Conservation (phyloP, 352 stramenopile species). For the Globisporangium irregulare region DNA sequence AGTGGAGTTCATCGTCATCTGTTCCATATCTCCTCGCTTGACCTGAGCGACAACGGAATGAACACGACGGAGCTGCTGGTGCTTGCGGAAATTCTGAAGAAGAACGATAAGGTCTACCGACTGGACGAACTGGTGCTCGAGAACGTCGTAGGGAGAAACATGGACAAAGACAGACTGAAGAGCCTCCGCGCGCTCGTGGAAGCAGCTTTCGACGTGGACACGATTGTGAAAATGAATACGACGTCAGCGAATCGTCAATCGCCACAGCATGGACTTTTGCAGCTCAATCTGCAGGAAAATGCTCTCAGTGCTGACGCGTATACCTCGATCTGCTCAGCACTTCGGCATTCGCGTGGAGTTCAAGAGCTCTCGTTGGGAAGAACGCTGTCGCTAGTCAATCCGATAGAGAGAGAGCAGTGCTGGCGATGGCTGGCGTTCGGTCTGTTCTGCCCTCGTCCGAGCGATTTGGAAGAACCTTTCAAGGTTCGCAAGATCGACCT, state of each 20-base stretch:
- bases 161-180: not conserved
- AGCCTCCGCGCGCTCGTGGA: constrained; percentile 3
- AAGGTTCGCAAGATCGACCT: constrained; percentile 8
- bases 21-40: constrained; percentile 1
- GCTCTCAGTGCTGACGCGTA: not conserved
- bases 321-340: constrained; percentile 8
- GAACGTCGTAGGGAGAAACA: not conserved
- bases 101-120: not conserved
- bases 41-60: constrained; percentile 16
- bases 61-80: not conserved
- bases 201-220: constrained; percentile 9
- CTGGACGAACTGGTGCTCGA: constrained; percentile 9
- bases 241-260: not conserved
- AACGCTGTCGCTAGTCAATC: constrained; percentile 9
- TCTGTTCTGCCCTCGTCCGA: constrained; percentile 5
- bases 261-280: not conserved
- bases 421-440: constrained; percentile 18
- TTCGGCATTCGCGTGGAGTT: constrained; percentile 2
- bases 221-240: not conserved
- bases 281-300: constrained; percentile 1
- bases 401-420: constrained; percentile 10
- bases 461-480: not conserved
- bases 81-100: constrained; percentile 8
- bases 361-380: constrained; percentile 7
- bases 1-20: not conserved